These are phyloP conservation scores for Hypoxylon perforatum DNA, from an alignment of 495 filamentous ascomycete species.

Conservation along the genomic window DNA sequence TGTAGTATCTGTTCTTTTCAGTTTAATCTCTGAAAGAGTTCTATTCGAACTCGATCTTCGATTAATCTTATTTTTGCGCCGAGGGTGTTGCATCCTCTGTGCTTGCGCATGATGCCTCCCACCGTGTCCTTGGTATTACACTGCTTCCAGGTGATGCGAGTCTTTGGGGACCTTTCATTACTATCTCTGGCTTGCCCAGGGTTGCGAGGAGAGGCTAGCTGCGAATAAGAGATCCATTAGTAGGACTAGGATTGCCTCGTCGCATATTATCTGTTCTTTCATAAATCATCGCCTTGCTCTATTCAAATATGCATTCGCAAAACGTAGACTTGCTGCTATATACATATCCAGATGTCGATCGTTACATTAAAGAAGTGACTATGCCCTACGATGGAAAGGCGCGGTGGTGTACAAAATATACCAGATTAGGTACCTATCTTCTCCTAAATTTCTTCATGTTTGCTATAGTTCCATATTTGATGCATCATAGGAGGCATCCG, in stretches of 20 bases:
- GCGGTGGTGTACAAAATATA: too few species aligned
- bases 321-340: too few species aligned
- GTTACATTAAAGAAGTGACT: too few species aligned
- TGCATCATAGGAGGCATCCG: not conserved
- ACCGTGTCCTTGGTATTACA: too few species aligned
- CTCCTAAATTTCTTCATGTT: not conserved
- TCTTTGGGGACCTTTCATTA: not conserved
- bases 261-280: too few species aligned
- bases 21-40: slow-evolving; percentile 80
- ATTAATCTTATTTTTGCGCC: not conserved
- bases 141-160: not conserved
- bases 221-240: too few species aligned
- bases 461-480: not conserved
- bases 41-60: not conserved
- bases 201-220: not conserved
- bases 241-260: too few species aligned
- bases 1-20: slow-evolving; percentile 99
- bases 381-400: too few species aligned
- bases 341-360: too few species aligned
- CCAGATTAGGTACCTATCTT: not conserved
- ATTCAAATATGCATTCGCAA: too few species aligned
- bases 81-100: not conserved
- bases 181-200: not conserved
- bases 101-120: not conserved
- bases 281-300: too few species aligned